Evolutionary conservation across 2,329 filamentous ascomycete species (phyloP).

Genomic region (Phialophora tarda): DNA sequence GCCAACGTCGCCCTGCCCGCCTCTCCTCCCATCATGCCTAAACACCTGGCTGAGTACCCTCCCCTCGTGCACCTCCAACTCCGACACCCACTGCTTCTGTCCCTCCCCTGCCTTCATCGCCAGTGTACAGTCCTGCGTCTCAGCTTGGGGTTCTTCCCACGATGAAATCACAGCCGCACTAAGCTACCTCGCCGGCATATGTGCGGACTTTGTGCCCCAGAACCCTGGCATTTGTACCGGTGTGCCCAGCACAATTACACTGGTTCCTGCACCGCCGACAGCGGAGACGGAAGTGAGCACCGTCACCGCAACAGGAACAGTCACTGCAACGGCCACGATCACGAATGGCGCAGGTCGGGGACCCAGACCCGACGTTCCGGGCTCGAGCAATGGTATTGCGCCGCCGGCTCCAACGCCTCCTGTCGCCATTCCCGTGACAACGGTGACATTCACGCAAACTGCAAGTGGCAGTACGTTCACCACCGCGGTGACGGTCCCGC

Average conservation of each 20-base stretch:
- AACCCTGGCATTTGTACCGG: constrained; percentile 78
- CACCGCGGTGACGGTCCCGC: constrained; percentile 53
- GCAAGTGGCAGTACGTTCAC: constrained; percentile 39
- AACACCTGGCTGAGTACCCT: constrained; percentile 80
- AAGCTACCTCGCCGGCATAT: constrained; percentile 89
- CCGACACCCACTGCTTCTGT: constrained; percentile 85
- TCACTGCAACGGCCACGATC: constrained; percentile 46
- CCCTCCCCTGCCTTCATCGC: constrained; percentile 75
- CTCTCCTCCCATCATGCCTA: constrained; percentile 82
- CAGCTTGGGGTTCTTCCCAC: constrained; percentile 72
- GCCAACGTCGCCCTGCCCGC: constrained; percentile 58
- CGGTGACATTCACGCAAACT: constrained; percentile 48
- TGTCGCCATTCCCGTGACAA: constrained; percentile 45
- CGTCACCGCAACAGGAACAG: constrained; percentile 41
- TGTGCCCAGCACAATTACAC: constrained; percentile 66
- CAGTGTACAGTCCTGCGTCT: constrained; percentile 80
- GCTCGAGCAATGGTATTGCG: constrained; percentile 10
- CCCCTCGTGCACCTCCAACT: constrained; percentile 80
- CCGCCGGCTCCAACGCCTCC: background rate
- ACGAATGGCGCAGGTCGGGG: constrained; percentile 39
- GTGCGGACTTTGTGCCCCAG: constrained; percentile 71
- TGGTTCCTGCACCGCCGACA: constrained; percentile 57
- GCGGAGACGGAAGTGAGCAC: constrained; percentile 20
- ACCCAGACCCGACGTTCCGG: constrained; percentile 30
- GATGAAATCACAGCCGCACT: constrained; percentile 72